A percentile compares a stretch with the other conserved stretches of the same genome.
These are phyloP conservation scores for Entophlyctis luteolus DNA, from an alignment of 192 early-diverging fungal species.

Conservation along the genomic window DNA sequence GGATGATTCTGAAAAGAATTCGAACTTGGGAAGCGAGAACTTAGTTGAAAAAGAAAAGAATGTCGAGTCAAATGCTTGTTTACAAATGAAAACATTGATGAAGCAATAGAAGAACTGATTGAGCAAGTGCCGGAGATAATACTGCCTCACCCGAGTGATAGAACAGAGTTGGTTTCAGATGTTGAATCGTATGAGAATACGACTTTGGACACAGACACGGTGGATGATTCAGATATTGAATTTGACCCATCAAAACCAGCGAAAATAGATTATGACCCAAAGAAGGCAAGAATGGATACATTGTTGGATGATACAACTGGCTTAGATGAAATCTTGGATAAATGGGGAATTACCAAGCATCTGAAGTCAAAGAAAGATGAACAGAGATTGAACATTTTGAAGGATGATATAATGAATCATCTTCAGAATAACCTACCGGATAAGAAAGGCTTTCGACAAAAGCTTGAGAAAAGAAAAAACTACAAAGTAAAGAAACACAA, in stretches of 20 bases:
- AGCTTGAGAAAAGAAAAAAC: constrained; percentile 7
- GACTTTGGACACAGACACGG: background rate
- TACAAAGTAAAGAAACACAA: background rate
- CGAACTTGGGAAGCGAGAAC: background rate
- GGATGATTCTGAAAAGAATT: background rate
- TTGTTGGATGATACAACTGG: background rate
- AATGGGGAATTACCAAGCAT: constrained; percentile 8
- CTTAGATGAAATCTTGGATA: background rate
- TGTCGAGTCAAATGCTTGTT: too few species aligned
- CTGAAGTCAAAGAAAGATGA: constrained; percentile 4
- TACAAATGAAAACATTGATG: background rate
- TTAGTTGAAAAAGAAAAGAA: background rate
- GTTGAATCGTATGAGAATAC: background rate
- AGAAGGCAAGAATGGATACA: background rate
- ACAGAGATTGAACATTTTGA: background rate
- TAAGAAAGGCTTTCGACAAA: background rate
- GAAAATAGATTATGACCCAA: background rate
- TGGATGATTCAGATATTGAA: constrained; percentile 1
- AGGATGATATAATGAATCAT: too few species aligned
- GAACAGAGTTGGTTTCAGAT: background rate
- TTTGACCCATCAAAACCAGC: background rate
- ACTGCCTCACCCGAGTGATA: background rate
- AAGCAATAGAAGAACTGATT: background rate
- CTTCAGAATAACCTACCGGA: background rate
- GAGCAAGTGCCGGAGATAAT: background rate